phyloP scores from a whole-genome alignment of 257 asterid genomes.

The Solanum sejunctum region DNA sequence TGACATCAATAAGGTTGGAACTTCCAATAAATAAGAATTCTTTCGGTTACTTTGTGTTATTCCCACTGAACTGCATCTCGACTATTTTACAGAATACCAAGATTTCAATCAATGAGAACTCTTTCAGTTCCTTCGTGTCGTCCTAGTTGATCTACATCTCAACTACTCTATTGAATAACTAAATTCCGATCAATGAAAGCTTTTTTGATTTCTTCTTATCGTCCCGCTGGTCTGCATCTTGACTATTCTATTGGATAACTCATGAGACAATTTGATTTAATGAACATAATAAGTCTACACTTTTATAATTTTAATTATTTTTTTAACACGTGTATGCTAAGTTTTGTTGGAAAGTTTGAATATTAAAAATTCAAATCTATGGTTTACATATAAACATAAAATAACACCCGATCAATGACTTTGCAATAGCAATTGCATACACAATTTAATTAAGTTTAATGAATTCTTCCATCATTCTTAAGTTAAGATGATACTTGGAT shows the following conservation, averaged over 20 bases:
- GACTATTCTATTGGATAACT: not conserved
- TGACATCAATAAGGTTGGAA: too few relatives aligned
- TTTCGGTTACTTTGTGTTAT: not conserved
- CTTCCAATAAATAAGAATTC: not conserved
- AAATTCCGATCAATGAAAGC: not conserved
- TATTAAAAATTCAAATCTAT: not conserved
- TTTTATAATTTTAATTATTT: not conserved
- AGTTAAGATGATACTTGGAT: not conserved
- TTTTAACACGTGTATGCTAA: not conserved
- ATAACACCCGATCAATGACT: not conserved
- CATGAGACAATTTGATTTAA: not conserved
- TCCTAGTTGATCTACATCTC: too few relatives aligned
- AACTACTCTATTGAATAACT: not conserved
- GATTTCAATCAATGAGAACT: not conserved
- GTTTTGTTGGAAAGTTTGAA: not conserved
- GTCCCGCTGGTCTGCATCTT: not conserved
- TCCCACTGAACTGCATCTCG: not conserved
- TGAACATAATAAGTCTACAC: not conserved
- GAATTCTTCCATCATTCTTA: not conserved
- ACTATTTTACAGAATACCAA: not conserved
- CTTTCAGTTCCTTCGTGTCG: not conserved
- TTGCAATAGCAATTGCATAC: not conserved
- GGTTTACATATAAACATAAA: not conserved
- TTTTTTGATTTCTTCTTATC: not conserved
- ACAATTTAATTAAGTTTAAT: too few relatives aligned